Evolutionary conservation across 2,329 filamentous ascomycete species (phyloP).

Genomic region (Shiraia bambusicola): DNA sequence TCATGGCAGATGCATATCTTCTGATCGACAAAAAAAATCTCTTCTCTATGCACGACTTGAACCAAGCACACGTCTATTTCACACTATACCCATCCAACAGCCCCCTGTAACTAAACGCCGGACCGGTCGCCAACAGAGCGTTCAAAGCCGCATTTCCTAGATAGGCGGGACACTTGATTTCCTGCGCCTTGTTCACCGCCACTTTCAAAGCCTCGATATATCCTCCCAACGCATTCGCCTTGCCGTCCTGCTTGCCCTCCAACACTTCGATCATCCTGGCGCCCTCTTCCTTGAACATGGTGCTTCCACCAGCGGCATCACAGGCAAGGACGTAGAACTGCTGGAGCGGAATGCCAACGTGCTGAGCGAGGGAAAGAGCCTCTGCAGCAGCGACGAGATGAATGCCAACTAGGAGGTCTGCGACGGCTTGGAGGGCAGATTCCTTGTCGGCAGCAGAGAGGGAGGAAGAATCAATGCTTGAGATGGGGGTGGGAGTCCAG

Average conservation of each 20-base stretch:
- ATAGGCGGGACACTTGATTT: slow-evolving; percentile 38
- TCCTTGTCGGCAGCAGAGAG: slow-evolving; percentile 30
- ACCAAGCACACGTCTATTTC: no score
- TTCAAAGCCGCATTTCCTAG: slow-evolving; percentile 38
- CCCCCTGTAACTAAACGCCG: slow-evolving; percentile 19
- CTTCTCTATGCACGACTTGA: no score
- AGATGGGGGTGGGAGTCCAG: slow-evolving; percentile 49
- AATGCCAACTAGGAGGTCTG: slow-evolving; percentile 38
- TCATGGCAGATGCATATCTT: no score
- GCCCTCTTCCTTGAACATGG: slow-evolving; percentile 37
- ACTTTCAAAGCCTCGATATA: slow-evolving; percentile 29
- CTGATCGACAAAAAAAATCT: no score
- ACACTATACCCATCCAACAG: slow-evolving; percentile 29
- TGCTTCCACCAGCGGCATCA: slow-evolving; percentile 42
- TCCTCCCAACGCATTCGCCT: slow-evolving; percentile 17
- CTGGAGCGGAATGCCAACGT: slow-evolving; percentile 39
- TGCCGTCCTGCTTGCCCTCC: slow-evolving; percentile 28
- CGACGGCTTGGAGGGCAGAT: slow-evolving; percentile 39
- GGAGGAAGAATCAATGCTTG: slow-evolving; percentile 29
- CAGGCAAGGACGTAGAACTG: slow-evolving; percentile 42
- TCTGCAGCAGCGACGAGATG: slow-evolving; percentile 43
- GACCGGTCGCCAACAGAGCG: slow-evolving; percentile 31
- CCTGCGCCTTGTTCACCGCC: slow-evolving; percentile 37
- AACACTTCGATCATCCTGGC: slow-evolving; percentile 36
- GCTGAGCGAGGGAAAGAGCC: slow-evolving; percentile 41